phyloP scores from a whole-genome alignment of 345 rosid species.

The Nasturtium officinale region DNA sequence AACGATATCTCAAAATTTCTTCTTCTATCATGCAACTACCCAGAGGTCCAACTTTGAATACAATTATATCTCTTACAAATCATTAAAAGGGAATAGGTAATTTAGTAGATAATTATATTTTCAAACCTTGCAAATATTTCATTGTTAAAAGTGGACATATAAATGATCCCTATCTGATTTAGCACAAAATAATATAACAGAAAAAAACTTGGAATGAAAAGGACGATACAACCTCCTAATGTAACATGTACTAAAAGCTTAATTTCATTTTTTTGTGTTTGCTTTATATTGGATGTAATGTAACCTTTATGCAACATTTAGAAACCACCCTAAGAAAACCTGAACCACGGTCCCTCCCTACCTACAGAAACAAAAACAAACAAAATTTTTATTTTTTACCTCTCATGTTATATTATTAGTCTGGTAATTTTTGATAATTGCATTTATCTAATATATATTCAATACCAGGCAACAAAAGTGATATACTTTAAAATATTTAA shows the following conservation, averaged over 20 bases:
- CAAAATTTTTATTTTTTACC: too few species aligned
- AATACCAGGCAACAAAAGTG: not conserved
- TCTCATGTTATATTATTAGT: not conserved
- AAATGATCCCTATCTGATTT: too few species aligned
- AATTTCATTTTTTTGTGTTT: not conserved
- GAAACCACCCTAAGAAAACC: not conserved
- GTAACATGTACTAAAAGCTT: not conserved
- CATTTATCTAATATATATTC: not conserved
- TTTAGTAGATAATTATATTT: too few species aligned
- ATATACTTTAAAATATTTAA: not conserved
- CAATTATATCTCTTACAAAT: too few species aligned
- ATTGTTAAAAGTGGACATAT: too few species aligned
- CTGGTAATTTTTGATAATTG: not conserved
- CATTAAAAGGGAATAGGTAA: too few species aligned
- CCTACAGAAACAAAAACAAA: not conserved
- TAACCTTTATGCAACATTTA: not conserved
- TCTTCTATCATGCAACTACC: not conserved
- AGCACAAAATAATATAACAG: too few species aligned
- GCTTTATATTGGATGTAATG: not conserved
- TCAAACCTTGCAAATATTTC: too few species aligned
- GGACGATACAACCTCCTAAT: not conserved
- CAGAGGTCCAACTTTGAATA: not conserved
- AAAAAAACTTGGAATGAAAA: not conserved
- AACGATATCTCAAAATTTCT: not conserved
- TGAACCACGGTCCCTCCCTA: not conserved